Conservation (phyloP, 2,329 filamentous ascomycete genomes). For the Aspergillus sclerotialis region DNA sequence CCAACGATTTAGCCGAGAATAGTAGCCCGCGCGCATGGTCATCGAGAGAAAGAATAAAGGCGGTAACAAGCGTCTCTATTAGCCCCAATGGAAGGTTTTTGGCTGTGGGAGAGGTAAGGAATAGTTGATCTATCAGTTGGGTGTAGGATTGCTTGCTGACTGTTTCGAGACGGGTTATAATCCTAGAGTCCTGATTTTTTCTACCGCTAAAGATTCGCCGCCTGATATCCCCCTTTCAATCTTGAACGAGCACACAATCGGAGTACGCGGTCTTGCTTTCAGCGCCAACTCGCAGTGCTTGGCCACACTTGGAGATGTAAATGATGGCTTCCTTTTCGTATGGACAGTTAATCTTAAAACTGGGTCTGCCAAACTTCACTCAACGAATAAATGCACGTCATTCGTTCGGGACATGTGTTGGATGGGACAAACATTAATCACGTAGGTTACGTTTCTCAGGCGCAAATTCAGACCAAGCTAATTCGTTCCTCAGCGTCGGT, state of each 20-base stretch:
- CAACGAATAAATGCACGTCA: constrained; percentile 88
- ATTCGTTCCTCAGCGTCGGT: constrained; percentile 50
- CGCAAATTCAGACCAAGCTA: constrained; percentile 4
- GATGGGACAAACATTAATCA: constrained; percentile 78
- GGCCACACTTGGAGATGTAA: constrained; percentile 78
- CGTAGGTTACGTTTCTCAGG: constrained; percentile 36
- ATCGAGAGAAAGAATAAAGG: constrained; percentile 86
- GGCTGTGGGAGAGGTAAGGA: constrained; percentile 72
- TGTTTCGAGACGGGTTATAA: constrained; percentile 69
- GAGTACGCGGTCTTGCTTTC: constrained; percentile 82
- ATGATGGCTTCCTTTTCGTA: constrained; percentile 89
- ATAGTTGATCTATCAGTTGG: constrained; percentile 1
- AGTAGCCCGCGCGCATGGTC: constrained; percentile 67
- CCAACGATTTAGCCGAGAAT: constrained; percentile 51
- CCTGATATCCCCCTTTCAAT: constrained; percentile 77
- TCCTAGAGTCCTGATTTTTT: constrained; percentile 85
- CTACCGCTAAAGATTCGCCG: constrained; percentile 65
- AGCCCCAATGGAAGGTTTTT: constrained; percentile 81
- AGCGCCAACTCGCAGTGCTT: constrained; percentile 79
- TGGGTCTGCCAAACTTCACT: constrained; percentile 70
- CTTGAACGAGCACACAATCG: constrained; percentile 82
- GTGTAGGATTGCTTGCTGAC: constrained; percentile 18
- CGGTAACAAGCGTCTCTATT: constrained; percentile 82
- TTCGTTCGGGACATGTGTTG: constrained; percentile 80
- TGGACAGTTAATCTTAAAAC: constrained; percentile 82